Evolutionary conservation across 345 rosid genomes (phyloP).

Genomic region (Adansonia digitata): DNA sequence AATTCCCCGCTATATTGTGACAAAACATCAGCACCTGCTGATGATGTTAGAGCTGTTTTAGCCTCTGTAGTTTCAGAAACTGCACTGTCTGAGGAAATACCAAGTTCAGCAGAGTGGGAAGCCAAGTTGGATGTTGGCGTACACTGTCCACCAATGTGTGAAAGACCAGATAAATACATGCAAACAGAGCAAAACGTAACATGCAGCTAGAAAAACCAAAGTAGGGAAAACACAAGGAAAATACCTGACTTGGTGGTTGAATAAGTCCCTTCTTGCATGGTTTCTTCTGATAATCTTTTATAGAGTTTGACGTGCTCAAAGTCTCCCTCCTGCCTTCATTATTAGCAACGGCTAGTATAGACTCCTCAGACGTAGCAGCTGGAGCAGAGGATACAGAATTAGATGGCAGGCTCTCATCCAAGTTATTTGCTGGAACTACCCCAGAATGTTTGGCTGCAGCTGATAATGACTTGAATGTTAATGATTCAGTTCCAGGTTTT

Average conservation of each 20-base stretch:
- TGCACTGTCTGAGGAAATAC: constrained; percentile 24
- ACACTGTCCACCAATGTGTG: constrained; percentile 38
- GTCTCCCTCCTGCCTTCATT: constrained; percentile 34
- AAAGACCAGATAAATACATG: constrained; percentile 1
- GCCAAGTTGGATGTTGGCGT: constrained; percentile 13
- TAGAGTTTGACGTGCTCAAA: constrained; percentile 46
- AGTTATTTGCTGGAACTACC: constrained; percentile 21
- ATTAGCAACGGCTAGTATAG: constrained; percentile 13
- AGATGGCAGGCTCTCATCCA: constrained; percentile 15
- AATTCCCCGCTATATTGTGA: constrained; percentile 23
- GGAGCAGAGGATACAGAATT: constrained; percentile 16
- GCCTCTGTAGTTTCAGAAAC: constrained; percentile 32
- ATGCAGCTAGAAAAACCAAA: not conserved
- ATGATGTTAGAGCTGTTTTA: constrained; percentile 22
- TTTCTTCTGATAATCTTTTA: constrained; percentile 47
- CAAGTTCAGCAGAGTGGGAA: constrained; percentile 24
- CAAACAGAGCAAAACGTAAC: not conserved
- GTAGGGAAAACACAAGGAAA: not conserved
- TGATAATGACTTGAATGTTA: constrained; percentile 19
- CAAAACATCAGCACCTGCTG: constrained; percentile 24
- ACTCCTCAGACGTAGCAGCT: constrained; percentile 31
- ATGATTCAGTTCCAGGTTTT: constrained; percentile 34
- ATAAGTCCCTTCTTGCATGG: constrained; percentile 34
- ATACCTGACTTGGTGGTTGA: constrained; percentile 47
- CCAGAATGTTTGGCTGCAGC: constrained; percentile 28